Base-by-base conservation (phyloP, 495 filamentous ascomycete species). In the Sabuloglossum arenarium region DNA sequence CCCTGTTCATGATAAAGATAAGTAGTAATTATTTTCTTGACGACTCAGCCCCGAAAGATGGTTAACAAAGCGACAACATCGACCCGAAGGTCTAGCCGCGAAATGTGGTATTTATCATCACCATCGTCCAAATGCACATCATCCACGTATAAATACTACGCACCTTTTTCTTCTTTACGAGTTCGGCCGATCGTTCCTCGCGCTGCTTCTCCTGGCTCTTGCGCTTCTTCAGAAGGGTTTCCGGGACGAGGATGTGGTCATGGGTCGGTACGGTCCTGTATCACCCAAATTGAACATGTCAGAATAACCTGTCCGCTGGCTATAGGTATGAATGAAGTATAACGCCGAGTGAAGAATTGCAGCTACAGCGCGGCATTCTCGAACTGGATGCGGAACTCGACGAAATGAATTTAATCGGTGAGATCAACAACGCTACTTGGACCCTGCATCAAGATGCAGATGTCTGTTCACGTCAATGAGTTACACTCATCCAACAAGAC, bases 31-130 rank as follows among this genome's bases (percentile, higher is more conserved):
- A 49, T 34, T 25, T 31, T 64, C 52, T 19, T 21, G 39, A 45
- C 27, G 34, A 54, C 23, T 98, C 91, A 98, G 89, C 80, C 89
- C 91, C 91, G 91, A 98, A 98, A 98, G 91, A 97, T 97, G 88
- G 88, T 83, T 93, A 82, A 81, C 75, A 81, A 73, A 72, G 80
- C 85, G 85, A 95, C 88, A 94, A 71, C 91, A 98, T 96, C 65
- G 91, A 88, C 85, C 67, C 59, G 65, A 64, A 68, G 74, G 79
- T 83, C 93, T 98, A 98, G 89, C 90, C 82, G 84, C 80, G 74
- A 75, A 70, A 67, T 71, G 4, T 71, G 74, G 79, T 76, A 76
- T 76, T 78, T 89, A 71, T 94, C 81, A 88, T 87, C 82, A 86
- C 68, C 61, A 62, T 64, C 58, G 59, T 54, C 63, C 46, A 60